Percentiles rank a stretch among this genome's conserved stretches.
Evolutionary conservation across 192 early-diverging fungal species (phyloP).

Genomic region (Diversispora eburnea): DNA sequence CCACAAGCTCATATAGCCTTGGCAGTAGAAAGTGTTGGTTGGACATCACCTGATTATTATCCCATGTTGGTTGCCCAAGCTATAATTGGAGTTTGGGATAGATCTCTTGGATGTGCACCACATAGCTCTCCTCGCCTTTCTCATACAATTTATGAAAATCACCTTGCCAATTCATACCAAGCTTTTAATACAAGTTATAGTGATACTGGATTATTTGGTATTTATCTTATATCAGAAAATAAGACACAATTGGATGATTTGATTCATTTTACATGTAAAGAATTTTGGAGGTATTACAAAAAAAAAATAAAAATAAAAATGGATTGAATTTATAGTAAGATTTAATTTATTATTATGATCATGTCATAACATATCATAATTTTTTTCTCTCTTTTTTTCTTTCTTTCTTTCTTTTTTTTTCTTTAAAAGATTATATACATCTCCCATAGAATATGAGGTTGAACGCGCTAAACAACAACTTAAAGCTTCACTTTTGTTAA

Average conservation of each 20-base stretch:
- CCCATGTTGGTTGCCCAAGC: slow-evolving; percentile 91
- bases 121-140: slow-evolving; percentile 87
- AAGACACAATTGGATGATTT: slow-evolving; percentile 79
- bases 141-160: slow-evolving; percentile 73
- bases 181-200: slow-evolving; percentile 99
- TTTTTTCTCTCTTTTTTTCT: background rate
- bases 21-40: slow-evolving; percentile 93
- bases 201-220: slow-evolving; percentile 96
- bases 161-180: slow-evolving; percentile 97
- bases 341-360: too few species aligned
- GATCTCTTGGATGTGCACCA: slow-evolving; percentile 82
- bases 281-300: slow-evolving; percentile 54
- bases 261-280: slow-evolving; percentile 82
- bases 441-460: slow-evolving; percentile 85
- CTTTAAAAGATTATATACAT: slow-evolving; percentile 67
- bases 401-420: slow-evolving; percentile 32
- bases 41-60: slow-evolving; percentile 95
- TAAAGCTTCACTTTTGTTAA: slow-evolving; percentile 87
- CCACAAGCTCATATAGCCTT: slow-evolving; percentile 94
- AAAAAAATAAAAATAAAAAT: background rate
- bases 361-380: background rate
- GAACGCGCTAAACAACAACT: slow-evolving; percentile 98
- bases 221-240: slow-evolving; percentile 88
- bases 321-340: too few species aligned
- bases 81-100: slow-evolving; percentile 96